phyloP scores from a whole-genome alignment of 495 filamentous ascomycete species.

The Penicillium waksmanii region DNA sequence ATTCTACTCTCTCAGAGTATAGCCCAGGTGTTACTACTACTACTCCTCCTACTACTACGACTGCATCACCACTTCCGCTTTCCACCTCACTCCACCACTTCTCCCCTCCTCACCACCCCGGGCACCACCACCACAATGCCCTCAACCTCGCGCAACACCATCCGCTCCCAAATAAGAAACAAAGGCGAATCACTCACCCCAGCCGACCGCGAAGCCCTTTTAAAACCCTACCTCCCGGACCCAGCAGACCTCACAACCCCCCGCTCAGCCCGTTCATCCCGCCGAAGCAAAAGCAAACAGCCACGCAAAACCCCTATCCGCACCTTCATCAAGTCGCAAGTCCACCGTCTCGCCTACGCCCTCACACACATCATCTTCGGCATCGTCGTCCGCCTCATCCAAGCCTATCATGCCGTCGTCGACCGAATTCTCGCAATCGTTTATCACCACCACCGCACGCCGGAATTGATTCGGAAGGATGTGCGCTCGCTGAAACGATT shows the following conservation, averaged over 20 bases:
- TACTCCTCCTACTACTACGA: not conserved
- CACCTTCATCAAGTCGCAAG: slow-evolving; percentile 65
- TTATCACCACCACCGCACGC: slow-evolving; percentile 91
- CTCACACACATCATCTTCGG: slow-evolving; percentile 82
- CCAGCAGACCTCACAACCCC: slow-evolving; percentile 46
- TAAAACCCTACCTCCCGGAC: slow-evolving; percentile 77
- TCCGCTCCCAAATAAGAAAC: slow-evolving; percentile 64
- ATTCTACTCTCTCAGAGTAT: not conserved
- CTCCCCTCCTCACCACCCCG: not conserved
- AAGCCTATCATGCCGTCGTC: slow-evolving; percentile 74
- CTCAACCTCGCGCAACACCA: slow-evolving; percentile 47
- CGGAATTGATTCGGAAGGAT: slow-evolving; percentile 86
- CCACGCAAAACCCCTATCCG: slow-evolving; percentile 57
- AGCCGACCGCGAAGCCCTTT: slow-evolving; percentile 69
- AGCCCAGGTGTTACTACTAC: too few species aligned
- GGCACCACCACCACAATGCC: slow-evolving; percentile 50
- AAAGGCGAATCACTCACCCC: slow-evolving; percentile 62
- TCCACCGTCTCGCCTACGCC: slow-evolving; percentile 71
- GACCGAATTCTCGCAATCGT: slow-evolving; percentile 77
- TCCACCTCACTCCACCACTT: not conserved
- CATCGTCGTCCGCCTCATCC: slow-evolving; percentile 79
- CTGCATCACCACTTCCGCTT: not conserved
- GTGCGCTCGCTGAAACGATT: slow-evolving; percentile 72
- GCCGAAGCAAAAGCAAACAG: slow-evolving; percentile 19
- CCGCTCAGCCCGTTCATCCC: slow-evolving; percentile 27